Evolutionary conservation across 495 filamentous ascomycete species (phyloP).

Genomic region (Stereocaulon alpinum): DNA sequence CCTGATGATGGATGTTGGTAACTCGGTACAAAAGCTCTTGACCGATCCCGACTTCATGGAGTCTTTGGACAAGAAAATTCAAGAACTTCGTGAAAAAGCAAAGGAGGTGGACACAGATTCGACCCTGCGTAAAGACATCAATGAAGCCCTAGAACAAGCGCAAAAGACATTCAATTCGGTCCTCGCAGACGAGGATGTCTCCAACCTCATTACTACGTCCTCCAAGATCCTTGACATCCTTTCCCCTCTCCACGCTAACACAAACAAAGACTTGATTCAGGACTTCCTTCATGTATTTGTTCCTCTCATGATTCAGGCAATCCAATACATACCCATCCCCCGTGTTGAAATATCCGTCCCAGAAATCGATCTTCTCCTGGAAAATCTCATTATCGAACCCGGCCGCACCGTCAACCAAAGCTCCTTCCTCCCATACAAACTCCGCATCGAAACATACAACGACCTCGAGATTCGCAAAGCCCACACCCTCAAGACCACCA

Average conservation of each 20-base stretch:
- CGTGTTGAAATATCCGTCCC: slow-evolving; percentile 76
- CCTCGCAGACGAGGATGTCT: slow-evolving; percentile 56
- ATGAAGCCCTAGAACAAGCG: slow-evolving; percentile 58
- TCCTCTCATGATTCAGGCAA: slow-evolving; percentile 59
- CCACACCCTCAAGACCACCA: slow-evolving; percentile 54
- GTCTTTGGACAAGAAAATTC: slow-evolving; percentile 56
- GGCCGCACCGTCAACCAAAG: slow-evolving; percentile 73
- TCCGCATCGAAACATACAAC: slow-evolving; percentile 73
- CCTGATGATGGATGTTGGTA: slow-evolving; percentile 59
- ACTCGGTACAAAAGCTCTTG: slow-evolving; percentile 68
- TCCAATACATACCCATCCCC: slow-evolving; percentile 83
- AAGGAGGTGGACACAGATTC: slow-evolving; percentile 53
- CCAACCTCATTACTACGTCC: slow-evolving; percentile 53
- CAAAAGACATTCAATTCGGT: slow-evolving; percentile 58
- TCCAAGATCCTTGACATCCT: slow-evolving; percentile 55
- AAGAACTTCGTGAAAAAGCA: slow-evolving; percentile 58
- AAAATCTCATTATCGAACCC: slow-evolving; percentile 85
- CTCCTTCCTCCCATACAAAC: slow-evolving; percentile 79
- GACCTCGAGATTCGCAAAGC: slow-evolving; percentile 77
- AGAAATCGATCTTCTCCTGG: slow-evolving; percentile 72
- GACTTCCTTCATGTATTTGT: slow-evolving; percentile 71
- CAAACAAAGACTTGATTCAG: slow-evolving; percentile 57
- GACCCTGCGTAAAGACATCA: slow-evolving; percentile 59
- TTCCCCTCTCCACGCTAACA: slow-evolving; percentile 45
- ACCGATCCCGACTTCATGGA: slow-evolving; percentile 79